Percentiles rank a stretch among this genome's conserved stretches.
Evolutionary conservation across 768 basidiomycete genomes (phyloP).

Genomic region (Lactarius trivialis): DNA sequence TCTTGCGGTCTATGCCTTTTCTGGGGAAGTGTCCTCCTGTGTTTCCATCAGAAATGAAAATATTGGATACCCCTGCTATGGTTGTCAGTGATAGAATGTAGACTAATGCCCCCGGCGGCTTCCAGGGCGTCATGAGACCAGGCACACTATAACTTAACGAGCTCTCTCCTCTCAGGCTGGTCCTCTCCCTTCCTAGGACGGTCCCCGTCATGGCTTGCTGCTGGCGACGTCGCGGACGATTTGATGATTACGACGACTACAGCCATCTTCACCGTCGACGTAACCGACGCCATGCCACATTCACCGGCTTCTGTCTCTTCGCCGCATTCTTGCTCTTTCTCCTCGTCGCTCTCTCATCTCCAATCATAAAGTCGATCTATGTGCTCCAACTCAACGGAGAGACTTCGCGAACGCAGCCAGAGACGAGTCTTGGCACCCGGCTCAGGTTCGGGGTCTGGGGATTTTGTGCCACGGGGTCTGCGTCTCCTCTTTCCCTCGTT

Average conservation of each 20-base stretch:
- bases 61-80: not conserved
- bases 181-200: not conserved
- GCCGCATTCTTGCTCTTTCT: conserved; percentile 66
- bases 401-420: conserved; percentile 27
- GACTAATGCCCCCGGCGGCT: not conserved
- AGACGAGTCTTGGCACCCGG: conserved; percentile 49
- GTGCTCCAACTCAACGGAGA: conserved; percentile 43
- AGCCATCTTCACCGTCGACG: conserved; percentile 3
- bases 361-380: conserved; percentile 67
- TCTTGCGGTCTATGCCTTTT: not conserved
- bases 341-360: conserved; percentile 66
- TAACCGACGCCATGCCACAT: conserved; percentile 42
- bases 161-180: no score
- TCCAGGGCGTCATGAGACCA: not conserved
- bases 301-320: conserved; percentile 47
- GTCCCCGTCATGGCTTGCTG: not conserved
- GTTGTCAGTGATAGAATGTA: not conserved
- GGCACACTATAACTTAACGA: not conserved
- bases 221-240: not conserved
- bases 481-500: not conserved
- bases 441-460: conserved; percentile 82
- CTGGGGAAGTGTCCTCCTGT: not conserved
- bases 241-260: not conserved
- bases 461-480: conserved; percentile 56
- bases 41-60: not conserved